Conservation (phyloP, 805 yeast genomes). For the Schizosaccharomyces pombe region DNA sequence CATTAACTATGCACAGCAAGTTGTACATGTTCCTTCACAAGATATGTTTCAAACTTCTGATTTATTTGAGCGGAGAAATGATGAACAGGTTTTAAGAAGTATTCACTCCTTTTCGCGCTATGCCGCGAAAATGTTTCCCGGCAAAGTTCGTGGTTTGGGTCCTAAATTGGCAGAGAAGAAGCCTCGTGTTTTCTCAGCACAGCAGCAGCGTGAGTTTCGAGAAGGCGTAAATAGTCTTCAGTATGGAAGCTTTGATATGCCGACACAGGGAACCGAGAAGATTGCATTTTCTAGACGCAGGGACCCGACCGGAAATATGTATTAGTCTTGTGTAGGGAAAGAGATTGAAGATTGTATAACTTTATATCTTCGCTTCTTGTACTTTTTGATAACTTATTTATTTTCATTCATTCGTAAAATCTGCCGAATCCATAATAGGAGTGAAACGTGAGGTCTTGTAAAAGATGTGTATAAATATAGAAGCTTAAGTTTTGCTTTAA, state of each 20-base stretch:
- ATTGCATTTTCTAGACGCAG: background rate
- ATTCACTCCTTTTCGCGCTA: constrained; percentile 50
- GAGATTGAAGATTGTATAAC: background rate
- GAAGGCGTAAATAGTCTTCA: background rate
- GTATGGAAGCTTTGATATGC: constrained; percentile 2
- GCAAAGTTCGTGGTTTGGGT: constrained; percentile 28
- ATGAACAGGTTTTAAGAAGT: constrained; percentile 55
- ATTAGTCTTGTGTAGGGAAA: background rate
- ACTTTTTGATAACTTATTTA: no score
- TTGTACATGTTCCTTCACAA: constrained; percentile 49
- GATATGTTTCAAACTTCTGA: constrained; percentile 64
- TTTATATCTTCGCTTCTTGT: no score
- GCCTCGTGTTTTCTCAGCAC: constrained; percentile 15
- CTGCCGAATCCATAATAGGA: no score
- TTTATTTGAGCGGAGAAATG: constrained; percentile 48
- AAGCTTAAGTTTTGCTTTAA: no score
- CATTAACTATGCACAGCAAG: constrained; percentile 31
- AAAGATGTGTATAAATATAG: no score
- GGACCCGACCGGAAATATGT: background rate
- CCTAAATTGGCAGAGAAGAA: constrained; percentile 29
- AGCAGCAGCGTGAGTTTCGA: background rate
- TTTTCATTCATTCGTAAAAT: no score
- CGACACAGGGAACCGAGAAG: background rate
- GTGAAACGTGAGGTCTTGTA: no score
- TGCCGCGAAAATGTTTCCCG: constrained; percentile 32